These are phyloP conservation scores for Cladophialophora immunda DNA, from an alignment of 2,329 filamentous ascomycete species.

Conservation along the genomic window DNA sequence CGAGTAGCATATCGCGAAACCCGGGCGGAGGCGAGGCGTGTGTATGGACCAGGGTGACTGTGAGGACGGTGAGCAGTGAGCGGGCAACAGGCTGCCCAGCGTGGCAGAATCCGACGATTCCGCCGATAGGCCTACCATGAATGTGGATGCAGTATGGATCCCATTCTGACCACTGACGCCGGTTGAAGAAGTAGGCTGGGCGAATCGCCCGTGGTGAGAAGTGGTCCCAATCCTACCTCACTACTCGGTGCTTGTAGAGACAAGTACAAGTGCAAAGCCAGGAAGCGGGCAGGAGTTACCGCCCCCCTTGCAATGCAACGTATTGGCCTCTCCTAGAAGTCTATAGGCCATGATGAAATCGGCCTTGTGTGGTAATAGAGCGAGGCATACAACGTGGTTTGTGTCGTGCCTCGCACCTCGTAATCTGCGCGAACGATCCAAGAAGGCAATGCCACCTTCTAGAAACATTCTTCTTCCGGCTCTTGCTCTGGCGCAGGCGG, in stretches of 20 bases:
- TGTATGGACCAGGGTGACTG: background rate
- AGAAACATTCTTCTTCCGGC: slow-evolving; percentile 31
- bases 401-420: too few species aligned
- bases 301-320: slow-evolving; percentile 30
- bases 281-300: slow-evolving; percentile 5
- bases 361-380: background rate
- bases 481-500: slow-evolving; percentile 9
- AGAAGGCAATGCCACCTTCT: slow-evolving; percentile 35
- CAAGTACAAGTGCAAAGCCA: background rate
- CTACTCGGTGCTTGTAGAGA: slow-evolving; percentile 8
- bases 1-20: slow-evolving; percentile 16
- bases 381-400: too few species aligned
- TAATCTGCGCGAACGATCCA: slow-evolving; percentile 13
- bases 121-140: slow-evolving; percentile 21
- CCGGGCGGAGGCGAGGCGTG: slow-evolving; percentile 27
- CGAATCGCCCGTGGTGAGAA: slow-evolving; percentile 9
- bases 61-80: background rate
- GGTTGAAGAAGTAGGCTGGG: slow-evolving; percentile 1
- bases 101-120: slow-evolving; percentile 30
- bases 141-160: slow-evolving; percentile 9
- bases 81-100: slow-evolving; percentile 12
- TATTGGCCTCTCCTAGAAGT: background rate
- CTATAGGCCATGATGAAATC: background rate
- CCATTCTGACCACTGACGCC: slow-evolving; percentile 13
- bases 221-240: slow-evolving; percentile 33